Percentiles rank a stretch among this genome's conserved stretches.
phyloP scores from a whole-genome alignment of 179 eudicot species.

The Heliamphora ciliata region DNA sequence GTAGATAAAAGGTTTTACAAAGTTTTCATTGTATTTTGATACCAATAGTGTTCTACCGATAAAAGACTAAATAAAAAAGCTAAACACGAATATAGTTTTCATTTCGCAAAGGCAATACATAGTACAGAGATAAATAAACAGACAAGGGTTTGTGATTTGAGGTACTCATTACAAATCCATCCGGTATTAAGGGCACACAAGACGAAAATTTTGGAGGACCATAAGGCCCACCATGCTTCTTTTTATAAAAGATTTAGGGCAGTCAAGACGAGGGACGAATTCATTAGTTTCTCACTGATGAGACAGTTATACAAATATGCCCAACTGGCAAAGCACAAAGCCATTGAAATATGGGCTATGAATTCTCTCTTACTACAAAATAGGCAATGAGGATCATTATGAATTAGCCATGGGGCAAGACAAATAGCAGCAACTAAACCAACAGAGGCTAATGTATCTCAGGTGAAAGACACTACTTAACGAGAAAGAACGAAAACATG shows the following conservation, averaged over 20 bases:
- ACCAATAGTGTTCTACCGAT: too few relatives aligned
- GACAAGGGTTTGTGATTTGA: neutral
- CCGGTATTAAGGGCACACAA: neutral
- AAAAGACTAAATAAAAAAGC: too few relatives aligned
- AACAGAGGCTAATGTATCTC: neutral
- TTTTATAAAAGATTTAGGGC: neutral
- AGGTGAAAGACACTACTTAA: neutral
- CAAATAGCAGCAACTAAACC: neutral
- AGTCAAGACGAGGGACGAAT: neutral
- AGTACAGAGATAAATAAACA: neutral
- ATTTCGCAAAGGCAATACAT: too few relatives aligned
- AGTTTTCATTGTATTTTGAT: too few relatives aligned
- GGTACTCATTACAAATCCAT: neutral
- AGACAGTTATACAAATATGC: neutral
- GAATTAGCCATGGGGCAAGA: neutral
- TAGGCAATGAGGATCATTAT: neutral
- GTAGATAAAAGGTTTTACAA: too few relatives aligned
- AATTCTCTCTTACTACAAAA: neutral
- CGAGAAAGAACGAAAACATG: neutral
- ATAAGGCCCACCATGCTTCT: neutral
- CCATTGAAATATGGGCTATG: neutral
- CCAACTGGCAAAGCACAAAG: neutral
- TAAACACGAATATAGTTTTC: too few relatives aligned
- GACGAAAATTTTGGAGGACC: neutral
- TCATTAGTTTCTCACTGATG: neutral